Evolutionary conservation across 2,329 filamentous ascomycete genomes (phyloP), one percentile per base, ranked within the genome.

Genomic region (Sphaerostilbella broomeana): DNA sequence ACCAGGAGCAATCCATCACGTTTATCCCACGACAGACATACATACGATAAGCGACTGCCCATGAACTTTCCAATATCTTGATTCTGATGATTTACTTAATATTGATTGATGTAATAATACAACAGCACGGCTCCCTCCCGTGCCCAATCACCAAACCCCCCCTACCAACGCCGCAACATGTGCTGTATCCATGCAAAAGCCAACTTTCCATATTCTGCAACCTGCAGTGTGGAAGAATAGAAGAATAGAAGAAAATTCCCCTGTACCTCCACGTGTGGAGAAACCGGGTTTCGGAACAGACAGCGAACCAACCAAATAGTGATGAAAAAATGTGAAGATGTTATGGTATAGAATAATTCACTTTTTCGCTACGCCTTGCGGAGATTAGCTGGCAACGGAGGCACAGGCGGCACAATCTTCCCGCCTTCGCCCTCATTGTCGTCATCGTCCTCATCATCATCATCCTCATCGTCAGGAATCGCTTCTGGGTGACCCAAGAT

Each of bases 401-500:
- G 72, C 32, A 69, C 54, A 29, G 64, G 55, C 13, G 66, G 64
- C 38, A 60, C 54, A 7, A 30, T 32, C 19, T 40, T 40, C 25
- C 22, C 22, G n/a, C 12, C 22, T 7, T 29, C 22, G 22, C 46
- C 51, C 8, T 46, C 51, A 8, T 44, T 47, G 7, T 54, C 57
- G 6, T 55, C 57, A 4, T 62, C 60, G 7, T 75, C 75, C 1
- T 73, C 70, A 7, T 76, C 75, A 22, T 77, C 76, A 3, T 79
- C 77, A 2, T 75, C 73, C 11, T 78, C 76, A 30, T 79, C 78
- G 28, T 77, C 77, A 34, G 79, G 76, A 32, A 83, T 53, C 4
- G 76, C 69, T 55, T 84, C 81, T 4, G 82, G 79, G 54, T 86
- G 82, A 11, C 87, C 89, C 49, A 98, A 75, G 38, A 97, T 66